phyloP scores from a whole-genome alignment of 1,284 basidiomycete genomes.

The Malassezia psittaci region DNA sequence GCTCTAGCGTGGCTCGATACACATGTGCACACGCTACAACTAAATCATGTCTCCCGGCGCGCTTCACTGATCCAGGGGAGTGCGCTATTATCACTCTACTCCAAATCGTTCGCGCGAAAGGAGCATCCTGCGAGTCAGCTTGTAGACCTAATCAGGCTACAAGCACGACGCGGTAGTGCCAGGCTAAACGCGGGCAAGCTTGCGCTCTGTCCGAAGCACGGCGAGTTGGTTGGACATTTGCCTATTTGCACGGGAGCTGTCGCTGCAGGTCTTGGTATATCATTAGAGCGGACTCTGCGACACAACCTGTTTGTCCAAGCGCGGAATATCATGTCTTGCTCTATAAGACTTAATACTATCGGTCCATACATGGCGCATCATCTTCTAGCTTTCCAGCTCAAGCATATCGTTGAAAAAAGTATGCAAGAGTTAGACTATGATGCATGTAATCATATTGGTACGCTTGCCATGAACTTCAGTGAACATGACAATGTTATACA shows the following conservation, averaged over 20 bases:
- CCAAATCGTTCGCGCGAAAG: slow-evolving; percentile 58
- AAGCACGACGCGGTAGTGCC: slow-evolving; percentile 22
- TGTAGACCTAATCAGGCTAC: slow-evolving; percentile 1
- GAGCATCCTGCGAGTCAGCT: background rate
- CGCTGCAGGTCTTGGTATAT: slow-evolving; percentile 64
- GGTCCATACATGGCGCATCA: slow-evolving; percentile 90
- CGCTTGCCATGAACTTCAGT: too few species aligned
- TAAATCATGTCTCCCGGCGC: slow-evolving; percentile 77
- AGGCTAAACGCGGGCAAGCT: background rate
- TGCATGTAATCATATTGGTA: background rate
- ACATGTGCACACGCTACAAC: slow-evolving; percentile 70
- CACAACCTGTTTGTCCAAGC: slow-evolving; percentile 88
- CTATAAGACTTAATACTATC: slow-evolving; percentile 77
- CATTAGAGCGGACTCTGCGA: slow-evolving; percentile 58
- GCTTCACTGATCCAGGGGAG: slow-evolving; percentile 85
- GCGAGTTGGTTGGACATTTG: slow-evolving; percentile 58
- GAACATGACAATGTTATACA: too few species aligned
- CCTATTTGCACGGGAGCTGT: slow-evolving; percentile 81
- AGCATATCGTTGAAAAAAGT: slow-evolving; percentile 16
- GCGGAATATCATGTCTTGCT: slow-evolving; percentile 74
- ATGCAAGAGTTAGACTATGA: slow-evolving; percentile 7
- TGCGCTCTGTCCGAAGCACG: slow-evolving; percentile 29
- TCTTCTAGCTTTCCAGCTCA: slow-evolving; percentile 63
- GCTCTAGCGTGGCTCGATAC: slow-evolving; percentile 55
- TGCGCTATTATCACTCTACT: slow-evolving; percentile 78